Conservation (phyloP, 1,284 basidiomycete species). For the Coniferiporia weirii region DNA sequence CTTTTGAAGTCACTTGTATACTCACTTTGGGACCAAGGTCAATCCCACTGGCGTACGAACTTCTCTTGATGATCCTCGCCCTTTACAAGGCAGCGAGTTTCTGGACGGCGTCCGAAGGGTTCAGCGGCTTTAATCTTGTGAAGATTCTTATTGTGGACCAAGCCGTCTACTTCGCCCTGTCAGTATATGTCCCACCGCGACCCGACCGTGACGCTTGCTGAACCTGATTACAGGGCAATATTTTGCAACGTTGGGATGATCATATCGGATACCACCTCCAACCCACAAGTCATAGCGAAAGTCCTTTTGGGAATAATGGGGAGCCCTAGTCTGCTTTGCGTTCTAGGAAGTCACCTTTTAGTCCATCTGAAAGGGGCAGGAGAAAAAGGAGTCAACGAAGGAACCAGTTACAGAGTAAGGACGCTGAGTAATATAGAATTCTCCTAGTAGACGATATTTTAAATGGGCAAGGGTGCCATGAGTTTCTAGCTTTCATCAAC, state of each 20-base stretch:
- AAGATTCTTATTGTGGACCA: not conserved
- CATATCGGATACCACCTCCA: not conserved
- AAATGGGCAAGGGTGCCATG: not conserved
- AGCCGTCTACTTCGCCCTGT: slow-evolving; percentile 3
- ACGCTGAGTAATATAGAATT: slow-evolving; percentile 2
- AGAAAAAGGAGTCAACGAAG: not conserved
- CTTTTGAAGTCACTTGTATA: not conserved
- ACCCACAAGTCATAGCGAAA: not conserved
- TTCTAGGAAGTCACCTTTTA: not conserved
- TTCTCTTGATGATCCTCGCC: slow-evolving; percentile 3
- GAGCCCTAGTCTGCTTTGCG: not conserved
- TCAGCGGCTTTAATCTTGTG: slow-evolving; percentile 2
- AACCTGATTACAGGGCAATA: not conserved
- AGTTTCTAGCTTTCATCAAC: no score
- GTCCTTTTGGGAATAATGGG: not conserved
- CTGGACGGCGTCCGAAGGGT: slow-evolving; percentile 1
- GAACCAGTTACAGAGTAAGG: not conserved
- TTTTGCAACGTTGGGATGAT: slow-evolving; percentile 6
- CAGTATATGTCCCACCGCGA: not conserved
- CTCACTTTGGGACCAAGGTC: not conserved
- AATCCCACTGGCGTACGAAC: slow-evolving; percentile 4
- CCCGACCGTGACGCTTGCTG: not conserved
- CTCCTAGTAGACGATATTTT: not conserved
- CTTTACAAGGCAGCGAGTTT: slow-evolving; percentile 4
- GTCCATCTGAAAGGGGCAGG: not conserved